Conservation (phyloP, 495 filamentous ascomycete genomes). For the Penicillium roqueforti region DNA sequence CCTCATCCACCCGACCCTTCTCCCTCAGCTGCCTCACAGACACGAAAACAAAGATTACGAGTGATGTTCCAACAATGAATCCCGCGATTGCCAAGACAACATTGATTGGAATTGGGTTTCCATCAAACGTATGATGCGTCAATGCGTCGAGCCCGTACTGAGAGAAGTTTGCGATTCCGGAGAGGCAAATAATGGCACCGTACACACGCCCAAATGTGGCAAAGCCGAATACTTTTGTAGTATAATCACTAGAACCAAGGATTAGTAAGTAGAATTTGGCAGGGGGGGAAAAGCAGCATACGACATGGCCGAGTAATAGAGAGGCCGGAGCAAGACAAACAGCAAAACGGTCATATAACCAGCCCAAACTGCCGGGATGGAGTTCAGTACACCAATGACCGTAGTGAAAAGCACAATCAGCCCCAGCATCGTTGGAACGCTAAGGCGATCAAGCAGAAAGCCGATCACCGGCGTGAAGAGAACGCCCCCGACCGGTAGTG, state of each 20-base stretch:
- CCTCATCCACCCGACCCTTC: conserved; percentile 17
- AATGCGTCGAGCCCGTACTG: conserved; percentile 77
- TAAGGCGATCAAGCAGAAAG: conserved; percentile 63
- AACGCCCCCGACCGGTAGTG: conserved; percentile 79
- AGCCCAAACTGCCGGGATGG: conserved; percentile 65
- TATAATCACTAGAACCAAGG: conserved; percentile 60
- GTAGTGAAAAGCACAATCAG: conserved; percentile 71
- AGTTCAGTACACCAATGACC: conserved; percentile 70
- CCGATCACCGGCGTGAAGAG: conserved; percentile 84
- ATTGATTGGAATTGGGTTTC: conserved; percentile 79
- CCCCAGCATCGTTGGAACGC: conserved; percentile 63
- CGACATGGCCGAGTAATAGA: conserved; percentile 52
- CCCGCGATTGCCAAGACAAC: conserved; percentile 57
- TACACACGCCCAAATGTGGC: conserved; percentile 91
- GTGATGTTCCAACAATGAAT: conserved; percentile 54
- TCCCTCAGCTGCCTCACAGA: conserved; percentile 23
- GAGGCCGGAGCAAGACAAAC: conserved; percentile 57
- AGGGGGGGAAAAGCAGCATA: conserved; percentile 35
- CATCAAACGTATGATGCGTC: conserved; percentile 66
- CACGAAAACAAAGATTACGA: conserved; percentile 56
- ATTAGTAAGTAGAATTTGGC: conserved; percentile 12
- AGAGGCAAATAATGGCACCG: conserved; percentile 82
- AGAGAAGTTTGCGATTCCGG: conserved; percentile 79
- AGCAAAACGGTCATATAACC: conserved; percentile 73
- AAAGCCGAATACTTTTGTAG: conserved; percentile 94